Base-by-base conservation (phyloP, 139 green algal genomes). In the Pseudopediastrum boryanum region DNA sequence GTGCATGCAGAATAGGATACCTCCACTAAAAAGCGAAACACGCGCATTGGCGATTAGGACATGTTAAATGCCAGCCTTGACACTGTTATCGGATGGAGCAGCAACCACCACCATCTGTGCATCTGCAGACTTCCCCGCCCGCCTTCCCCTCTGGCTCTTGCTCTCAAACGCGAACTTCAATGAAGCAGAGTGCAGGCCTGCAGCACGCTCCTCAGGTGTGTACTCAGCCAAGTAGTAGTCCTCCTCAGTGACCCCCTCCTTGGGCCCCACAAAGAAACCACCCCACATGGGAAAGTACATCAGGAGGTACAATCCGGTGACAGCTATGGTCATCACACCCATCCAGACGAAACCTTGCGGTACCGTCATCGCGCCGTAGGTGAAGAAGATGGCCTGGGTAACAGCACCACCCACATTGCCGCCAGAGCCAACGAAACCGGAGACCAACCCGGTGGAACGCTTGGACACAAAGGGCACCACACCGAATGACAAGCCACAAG, bases 251-350 rank as follows among this genome's bases (percentile, higher is more conserved):
- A 84, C 67, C 13, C 82, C 84, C 63, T 84, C 76, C 72, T 87
- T 93, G 38, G 88, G 65, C 16, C 54, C 69, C 10, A 79, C 88
- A 62, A 98, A 88, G 88, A 97, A 95, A 80, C 88, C 88, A 41
- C 95, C 95, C 95, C 94, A 98, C 93, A 94, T 94, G 63, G 95
- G 95, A 87, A 98, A 98, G 82, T 95, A 92, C 77, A 98, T 85
- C 33, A 89, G 50, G n/a, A 85, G 36, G 9, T 97, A 71, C 29
- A 92, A 59, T 13, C 84, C 33, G 0, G 94, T 94, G 0, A 96
- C 78, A 13, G 46, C 83, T 16, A 97, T 87, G 63, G 95, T 94
- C 79, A 93, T 88, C 39, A 96, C 84, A 9, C 95, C 95, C 94
- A 98, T 96, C 86, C 89, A 97, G 50, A 84, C 78, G 66, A 97